Conservation (phyloP, 2,329 filamentous ascomycete genomes). For the Ophiocordyceps robertsii region DNA sequence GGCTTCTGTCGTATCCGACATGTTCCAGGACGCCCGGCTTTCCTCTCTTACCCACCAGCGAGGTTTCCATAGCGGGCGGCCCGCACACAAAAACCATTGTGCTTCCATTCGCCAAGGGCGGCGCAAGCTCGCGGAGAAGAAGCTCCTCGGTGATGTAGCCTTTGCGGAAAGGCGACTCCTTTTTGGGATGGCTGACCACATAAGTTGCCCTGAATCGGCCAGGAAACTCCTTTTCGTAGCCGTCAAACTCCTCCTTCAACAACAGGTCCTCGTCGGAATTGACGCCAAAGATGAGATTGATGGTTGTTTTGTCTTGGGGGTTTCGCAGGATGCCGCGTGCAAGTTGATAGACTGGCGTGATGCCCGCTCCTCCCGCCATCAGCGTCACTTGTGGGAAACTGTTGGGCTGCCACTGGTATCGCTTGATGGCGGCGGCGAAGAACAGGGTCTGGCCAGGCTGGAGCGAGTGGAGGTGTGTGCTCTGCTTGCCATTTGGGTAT, state of each 20-base stretch:
- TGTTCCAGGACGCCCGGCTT: neutral
- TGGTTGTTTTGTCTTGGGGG: conserved; percentile 44
- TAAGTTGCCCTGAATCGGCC: conserved; percentile 44
- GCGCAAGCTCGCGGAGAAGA: neutral
- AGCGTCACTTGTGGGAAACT: conserved; percentile 39
- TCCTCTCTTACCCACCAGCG: neutral
- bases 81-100: neutral
- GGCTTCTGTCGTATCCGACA: neutral
- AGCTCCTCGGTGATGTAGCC: neutral
- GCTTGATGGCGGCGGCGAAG: conserved; percentile 41
- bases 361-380: conserved; percentile 59
- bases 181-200: conserved; percentile 16
- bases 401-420: conserved; percentile 39
- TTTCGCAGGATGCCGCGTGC: conserved; percentile 46
- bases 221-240: conserved; percentile 35
- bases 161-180: neutral
- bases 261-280: conserved; percentile 49
- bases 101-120: neutral
- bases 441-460: conserved; percentile 47
- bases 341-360: conserved; percentile 58
- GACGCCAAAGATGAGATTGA: conserved; percentile 53
- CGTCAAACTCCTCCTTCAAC: conserved; percentile 41
- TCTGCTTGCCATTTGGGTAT: conserved; percentile 53
- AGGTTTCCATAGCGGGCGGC: neutral
- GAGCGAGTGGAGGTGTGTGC: conserved; percentile 50